phyloP scores from a whole-genome alignment of 768 basidiomycete genomes.

The Suillus subluteus region DNA sequence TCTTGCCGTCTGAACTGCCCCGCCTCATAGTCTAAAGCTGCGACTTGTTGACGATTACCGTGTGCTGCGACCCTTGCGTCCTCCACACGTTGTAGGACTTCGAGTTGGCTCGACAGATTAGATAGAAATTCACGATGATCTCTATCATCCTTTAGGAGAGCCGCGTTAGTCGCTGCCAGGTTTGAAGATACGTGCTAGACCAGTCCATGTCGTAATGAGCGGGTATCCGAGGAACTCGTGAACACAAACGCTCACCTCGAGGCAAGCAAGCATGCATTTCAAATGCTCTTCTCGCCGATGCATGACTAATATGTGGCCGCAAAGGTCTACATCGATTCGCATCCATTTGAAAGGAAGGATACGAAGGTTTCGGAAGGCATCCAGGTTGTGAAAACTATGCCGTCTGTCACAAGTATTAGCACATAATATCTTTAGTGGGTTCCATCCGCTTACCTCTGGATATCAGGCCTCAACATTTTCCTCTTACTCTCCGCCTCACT shows the following conservation, averaged over 20 bases:
- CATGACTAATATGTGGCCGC: constrained; percentile 75
- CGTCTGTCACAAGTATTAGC: constrained; percentile 39
- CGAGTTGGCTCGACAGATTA: constrained; percentile 48
- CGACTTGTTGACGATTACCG: constrained; percentile 54
- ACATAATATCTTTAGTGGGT: constrained; percentile 8
- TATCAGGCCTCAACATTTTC: constrained; percentile 8
- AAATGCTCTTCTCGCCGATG: constrained; percentile 69
- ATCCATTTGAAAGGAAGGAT: constrained; percentile 64
- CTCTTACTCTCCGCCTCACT: constrained; percentile 14
- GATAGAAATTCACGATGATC: constrained; percentile 51
- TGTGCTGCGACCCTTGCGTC: constrained; percentile 52
- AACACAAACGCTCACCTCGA: constrained; percentile 45
- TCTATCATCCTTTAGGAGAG: constrained; percentile 63
- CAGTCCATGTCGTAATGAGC: constrained; percentile 10
- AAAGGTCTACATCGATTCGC: constrained; percentile 79
- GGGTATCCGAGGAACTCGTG: constrained; percentile 6
- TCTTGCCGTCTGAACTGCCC: constrained; percentile 68
- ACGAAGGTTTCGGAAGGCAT: constrained; percentile 48
- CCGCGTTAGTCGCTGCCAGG: constrained; percentile 57
- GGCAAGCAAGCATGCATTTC: constrained; percentile 60
- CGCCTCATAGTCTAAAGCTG: constrained; percentile 67
- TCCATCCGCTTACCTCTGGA: constrained; percentile 7
- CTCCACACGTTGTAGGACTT: constrained; percentile 55
- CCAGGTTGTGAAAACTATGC: constrained; percentile 68
- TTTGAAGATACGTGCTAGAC: constrained; percentile 52